Evolutionary conservation across 1,284 basidiomycete genomes (phyloP).

Genomic region (Sporisorium scitamineum): DNA sequence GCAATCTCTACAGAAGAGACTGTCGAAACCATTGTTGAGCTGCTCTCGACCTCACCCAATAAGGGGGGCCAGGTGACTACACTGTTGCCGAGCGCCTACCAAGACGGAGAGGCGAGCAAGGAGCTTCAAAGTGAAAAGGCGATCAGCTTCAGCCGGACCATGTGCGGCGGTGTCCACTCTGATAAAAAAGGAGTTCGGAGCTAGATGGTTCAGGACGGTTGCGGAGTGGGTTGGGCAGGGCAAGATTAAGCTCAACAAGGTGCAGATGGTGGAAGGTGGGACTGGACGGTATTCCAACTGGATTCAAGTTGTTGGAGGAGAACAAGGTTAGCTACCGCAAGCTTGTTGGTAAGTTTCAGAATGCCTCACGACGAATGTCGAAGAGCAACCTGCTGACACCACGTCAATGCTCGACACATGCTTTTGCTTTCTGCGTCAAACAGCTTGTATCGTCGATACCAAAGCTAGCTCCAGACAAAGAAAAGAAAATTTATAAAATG

Average conservation of each 20-base stretch:
- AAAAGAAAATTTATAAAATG: not conserved
- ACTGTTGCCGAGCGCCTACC: constrained; percentile 10
- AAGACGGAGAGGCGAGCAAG: constrained; percentile 12
- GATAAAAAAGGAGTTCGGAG: constrained; percentile 48
- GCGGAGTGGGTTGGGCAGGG: constrained; percentile 58
- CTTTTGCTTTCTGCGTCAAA: not conserved
- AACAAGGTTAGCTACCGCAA: constrained; percentile 66
- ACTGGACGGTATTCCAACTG: constrained; percentile 46
- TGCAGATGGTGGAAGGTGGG: constrained; percentile 52
- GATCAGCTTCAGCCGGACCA: constrained; percentile 13
- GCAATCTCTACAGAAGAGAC: constrained; percentile 52
- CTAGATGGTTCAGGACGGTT: constrained; percentile 55
- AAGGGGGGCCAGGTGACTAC: constrained; percentile 25
- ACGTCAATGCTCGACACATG: not conserved
- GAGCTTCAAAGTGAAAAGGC: constrained; percentile 20
- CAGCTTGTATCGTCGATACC: constrained; percentile 36
- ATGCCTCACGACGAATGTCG: not conserved
- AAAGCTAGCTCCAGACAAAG: not conserved
- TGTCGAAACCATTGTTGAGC: constrained; percentile 38
- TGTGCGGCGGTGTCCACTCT: constrained; percentile 22
- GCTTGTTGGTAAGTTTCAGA: constrained; percentile 63
- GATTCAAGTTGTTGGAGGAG: constrained; percentile 53
- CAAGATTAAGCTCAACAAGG: constrained; percentile 56
- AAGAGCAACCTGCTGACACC: not conserved
- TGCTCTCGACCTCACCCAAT: constrained; percentile 37